Evolutionary conservation across 768 basidiomycete species (phyloP).

Genomic region (Lactarius evosmus): DNA sequence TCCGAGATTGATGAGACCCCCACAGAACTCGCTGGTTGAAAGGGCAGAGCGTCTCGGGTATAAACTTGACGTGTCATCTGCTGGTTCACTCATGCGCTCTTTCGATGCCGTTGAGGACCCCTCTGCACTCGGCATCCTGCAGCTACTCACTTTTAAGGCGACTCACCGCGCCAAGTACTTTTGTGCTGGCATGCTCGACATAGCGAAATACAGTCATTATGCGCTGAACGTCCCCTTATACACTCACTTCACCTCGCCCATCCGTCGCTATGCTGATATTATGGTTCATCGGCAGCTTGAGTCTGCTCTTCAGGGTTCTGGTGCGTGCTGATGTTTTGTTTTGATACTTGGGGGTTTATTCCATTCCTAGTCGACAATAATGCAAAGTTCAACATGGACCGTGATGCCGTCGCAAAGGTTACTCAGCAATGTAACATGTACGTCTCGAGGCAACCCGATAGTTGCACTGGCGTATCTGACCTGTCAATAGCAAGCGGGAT

Average conservation of each 20-base stretch:
- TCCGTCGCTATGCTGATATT: slow-evolving; percentile 90
- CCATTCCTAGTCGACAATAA: slow-evolving; percentile 34
- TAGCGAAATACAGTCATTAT: slow-evolving; percentile 95
- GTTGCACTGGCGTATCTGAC: slow-evolving; percentile 4
- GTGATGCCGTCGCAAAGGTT: slow-evolving; percentile 95
- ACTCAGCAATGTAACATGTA: slow-evolving; percentile 98
- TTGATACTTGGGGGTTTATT: not conserved
- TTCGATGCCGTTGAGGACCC: slow-evolving; percentile 72
- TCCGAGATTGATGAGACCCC: slow-evolving; percentile 13
- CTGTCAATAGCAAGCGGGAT: slow-evolving; percentile 69
- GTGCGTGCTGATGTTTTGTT: slow-evolving; percentile 39
- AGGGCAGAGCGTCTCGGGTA: slow-evolving; percentile 84
- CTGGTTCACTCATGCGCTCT: slow-evolving; percentile 81
- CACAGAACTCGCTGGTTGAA: slow-evolving; percentile 69
- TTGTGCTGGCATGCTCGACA: slow-evolving; percentile 98
- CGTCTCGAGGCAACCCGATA: slow-evolving; percentile 31
- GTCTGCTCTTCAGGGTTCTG: slow-evolving; percentile 70
- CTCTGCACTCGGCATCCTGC: slow-evolving; percentile 71
- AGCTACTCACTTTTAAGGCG: slow-evolving; percentile 84
- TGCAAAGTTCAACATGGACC: slow-evolving; percentile 93
- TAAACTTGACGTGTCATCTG: slow-evolving; percentile 72
- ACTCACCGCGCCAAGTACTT: slow-evolving; percentile 96
- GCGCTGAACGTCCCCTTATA: slow-evolving; percentile 88
- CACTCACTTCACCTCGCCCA: slow-evolving; percentile 90
- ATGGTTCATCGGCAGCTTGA: slow-evolving; percentile 97